Conservation (phyloP, 305 asterid genomes). For the Fraxinus nigra region DNA sequence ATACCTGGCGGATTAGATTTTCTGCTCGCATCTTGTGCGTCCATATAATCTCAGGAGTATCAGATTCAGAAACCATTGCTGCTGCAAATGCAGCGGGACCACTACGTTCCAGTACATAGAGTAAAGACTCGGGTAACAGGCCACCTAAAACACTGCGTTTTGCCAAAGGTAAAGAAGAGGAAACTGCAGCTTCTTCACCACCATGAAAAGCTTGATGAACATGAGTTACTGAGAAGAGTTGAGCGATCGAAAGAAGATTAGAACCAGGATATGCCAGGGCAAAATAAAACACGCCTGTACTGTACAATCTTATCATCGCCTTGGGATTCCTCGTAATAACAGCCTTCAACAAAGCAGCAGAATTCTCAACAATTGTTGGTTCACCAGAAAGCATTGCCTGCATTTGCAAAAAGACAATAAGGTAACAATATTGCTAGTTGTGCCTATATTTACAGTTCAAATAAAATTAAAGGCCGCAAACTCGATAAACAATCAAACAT, state of each 20-base stretch:
- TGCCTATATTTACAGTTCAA: background rate
- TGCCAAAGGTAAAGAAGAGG: constrained; percentile 94
- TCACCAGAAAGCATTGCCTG: constrained; percentile 98
- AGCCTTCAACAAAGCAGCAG: constrained; percentile 96
- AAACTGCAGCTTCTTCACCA: constrained; percentile 97
- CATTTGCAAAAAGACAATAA: constrained; percentile 21
- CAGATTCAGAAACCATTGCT: constrained; percentile 99
- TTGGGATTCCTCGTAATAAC: constrained; percentile 93
- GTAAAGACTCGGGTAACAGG: constrained; percentile 94
- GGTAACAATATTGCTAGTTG: background rate
- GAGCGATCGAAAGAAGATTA: constrained; percentile 86
- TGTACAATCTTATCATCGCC: constrained; percentile 93
- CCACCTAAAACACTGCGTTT: constrained; percentile 99
- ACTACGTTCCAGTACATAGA: constrained; percentile 94
- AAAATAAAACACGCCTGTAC: constrained; percentile 92
- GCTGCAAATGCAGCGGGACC: constrained; percentile 94
- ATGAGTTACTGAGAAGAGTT: constrained; percentile 89
- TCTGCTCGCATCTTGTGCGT: constrained; percentile 99
- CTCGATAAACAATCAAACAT: constrained; percentile 12
- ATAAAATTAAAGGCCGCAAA: constrained; percentile 8
- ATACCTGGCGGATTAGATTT: constrained; percentile 89
- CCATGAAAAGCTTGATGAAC: constrained; percentile 99
- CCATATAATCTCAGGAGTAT: constrained; percentile 99
- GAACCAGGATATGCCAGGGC: constrained; percentile 99
- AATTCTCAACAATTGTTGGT: constrained; percentile 82